Evolutionary conservation across 805 yeast species (phyloP).

Genomic region (Candida verbasci): DNA sequence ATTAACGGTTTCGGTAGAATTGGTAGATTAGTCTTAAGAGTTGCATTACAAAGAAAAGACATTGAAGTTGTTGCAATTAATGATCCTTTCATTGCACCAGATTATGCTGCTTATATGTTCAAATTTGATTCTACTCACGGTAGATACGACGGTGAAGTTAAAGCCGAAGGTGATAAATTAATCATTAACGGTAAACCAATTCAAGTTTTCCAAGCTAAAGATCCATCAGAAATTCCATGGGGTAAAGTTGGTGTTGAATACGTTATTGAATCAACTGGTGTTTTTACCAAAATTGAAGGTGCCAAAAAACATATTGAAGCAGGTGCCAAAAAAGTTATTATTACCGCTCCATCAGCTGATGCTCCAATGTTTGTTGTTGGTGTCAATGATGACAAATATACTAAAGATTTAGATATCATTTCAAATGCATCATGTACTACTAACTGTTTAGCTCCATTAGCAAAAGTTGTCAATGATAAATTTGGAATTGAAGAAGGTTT

Average conservation of each 20-base stretch:
- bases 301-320: conserved; percentile 81
- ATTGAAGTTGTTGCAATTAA: conserved; percentile 83
- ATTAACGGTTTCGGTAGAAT: conserved; percentile 95
- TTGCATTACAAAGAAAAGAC: conserved; percentile 69
- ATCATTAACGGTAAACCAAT: conserved; percentile 67
- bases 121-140: conserved; percentile 95
- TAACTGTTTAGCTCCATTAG: conserved; percentile 92
- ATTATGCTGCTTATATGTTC: conserved; percentile 93
- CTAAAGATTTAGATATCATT: conserved; percentile 67
- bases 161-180: conserved; percentile 51
- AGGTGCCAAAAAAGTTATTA: conserved; percentile 93
- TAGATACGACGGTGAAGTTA: conserved; percentile 70
- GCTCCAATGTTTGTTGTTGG: conserved; percentile 96
- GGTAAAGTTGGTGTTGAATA: conserved; percentile 74
- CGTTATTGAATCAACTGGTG: conserved; percentile 94
- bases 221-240: conserved; percentile 89
- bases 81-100: conserved; percentile 87
- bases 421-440: conserved; percentile 97
- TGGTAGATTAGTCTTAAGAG: conserved; percentile 85
- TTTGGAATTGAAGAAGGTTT: conserved; percentile 89
- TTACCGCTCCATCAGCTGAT: conserved; percentile 90
- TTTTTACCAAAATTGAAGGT: conserved; percentile 77
- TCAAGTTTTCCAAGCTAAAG: conserved; percentile 71
- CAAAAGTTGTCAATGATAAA: conserved; percentile 80
- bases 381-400: conserved; percentile 80